phyloP scores from a whole-genome alignment of 2,329 filamentous ascomycete genomes.

The Aspergillus novoparasiticus region DNA sequence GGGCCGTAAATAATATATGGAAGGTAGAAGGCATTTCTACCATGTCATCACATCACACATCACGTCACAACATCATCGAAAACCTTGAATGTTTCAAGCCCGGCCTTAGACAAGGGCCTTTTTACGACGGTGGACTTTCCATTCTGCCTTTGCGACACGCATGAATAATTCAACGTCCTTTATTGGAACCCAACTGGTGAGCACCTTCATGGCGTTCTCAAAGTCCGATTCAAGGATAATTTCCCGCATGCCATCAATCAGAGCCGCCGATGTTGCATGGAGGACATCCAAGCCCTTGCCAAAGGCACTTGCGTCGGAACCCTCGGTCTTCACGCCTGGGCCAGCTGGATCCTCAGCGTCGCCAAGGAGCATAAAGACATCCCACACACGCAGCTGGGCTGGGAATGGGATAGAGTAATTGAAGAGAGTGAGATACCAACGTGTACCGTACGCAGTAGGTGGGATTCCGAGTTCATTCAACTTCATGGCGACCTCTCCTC shows the following conservation, averaged over 20 bases:
- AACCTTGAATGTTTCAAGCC: not conserved
- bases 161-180: slow-evolving; percentile 93
- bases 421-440: slow-evolving; percentile 97
- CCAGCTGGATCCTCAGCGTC: slow-evolving; percentile 58
- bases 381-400: slow-evolving; percentile 94
- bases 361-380: slow-evolving; percentile 93
- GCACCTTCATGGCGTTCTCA: slow-evolving; percentile 95
- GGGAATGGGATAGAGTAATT: slow-evolving; percentile 95
- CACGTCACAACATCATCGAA: not conserved
- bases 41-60: slow-evolving; percentile 6
- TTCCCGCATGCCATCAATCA: slow-evolving; percentile 87
- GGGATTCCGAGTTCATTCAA: slow-evolving; percentile 78
- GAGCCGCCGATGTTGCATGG: slow-evolving; percentile 84
- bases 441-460: slow-evolving; percentile 89
- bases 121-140: slow-evolving; percentile 67
- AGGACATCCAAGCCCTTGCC: slow-evolving; percentile 78
- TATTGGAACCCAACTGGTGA: slow-evolving; percentile 92
- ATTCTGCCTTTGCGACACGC: slow-evolving; percentile 85
- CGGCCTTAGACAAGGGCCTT: slow-evolving; percentile 21
- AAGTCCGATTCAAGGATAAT: slow-evolving; percentile 92
- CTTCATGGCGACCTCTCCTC: slow-evolving; percentile 76
- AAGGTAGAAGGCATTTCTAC: slow-evolving; percentile 3
- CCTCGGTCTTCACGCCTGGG: slow-evolving; percentile 22
- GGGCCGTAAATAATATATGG: not conserved
- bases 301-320: slow-evolving; percentile 43